These are phyloP conservation scores for Phytophthora foliorum DNA, from an alignment of 352 stramenopile genomes.

Conservation along the genomic window DNA sequence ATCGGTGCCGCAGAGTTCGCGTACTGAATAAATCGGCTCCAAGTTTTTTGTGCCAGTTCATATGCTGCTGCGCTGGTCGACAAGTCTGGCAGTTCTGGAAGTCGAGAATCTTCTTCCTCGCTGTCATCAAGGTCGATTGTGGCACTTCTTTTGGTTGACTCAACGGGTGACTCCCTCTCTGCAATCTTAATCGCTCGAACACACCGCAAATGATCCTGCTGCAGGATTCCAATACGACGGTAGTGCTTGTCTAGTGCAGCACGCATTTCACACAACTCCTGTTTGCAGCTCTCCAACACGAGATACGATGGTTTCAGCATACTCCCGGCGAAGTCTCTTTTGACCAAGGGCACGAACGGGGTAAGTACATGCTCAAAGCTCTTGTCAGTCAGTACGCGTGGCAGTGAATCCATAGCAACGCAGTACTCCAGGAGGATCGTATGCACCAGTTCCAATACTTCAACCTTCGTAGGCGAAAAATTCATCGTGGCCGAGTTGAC, in stretches of 20 bases:
- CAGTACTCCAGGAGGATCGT: slow-evolving; percentile 55
- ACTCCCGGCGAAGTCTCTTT: slow-evolving; percentile 28
- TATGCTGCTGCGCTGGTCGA: slow-evolving; percentile 45
- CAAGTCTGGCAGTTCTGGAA: slow-evolving; percentile 31
- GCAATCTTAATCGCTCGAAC: slow-evolving; percentile 43
- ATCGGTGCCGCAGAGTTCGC: slow-evolving; percentile 33
- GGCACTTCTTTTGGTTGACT: slow-evolving; percentile 2
- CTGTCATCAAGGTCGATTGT: neutral
- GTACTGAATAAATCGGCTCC: slow-evolving; percentile 52
- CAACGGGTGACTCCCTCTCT: slow-evolving; percentile 22
- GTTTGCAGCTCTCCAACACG: slow-evolving; percentile 31
- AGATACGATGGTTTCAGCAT: slow-evolving; percentile 43
- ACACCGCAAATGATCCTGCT: slow-evolving; percentile 47
- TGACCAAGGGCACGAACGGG: slow-evolving; percentile 45
- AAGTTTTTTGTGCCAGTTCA: slow-evolving; percentile 50
- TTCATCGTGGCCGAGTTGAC: slow-evolving; percentile 32
- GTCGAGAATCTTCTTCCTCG: slow-evolving; percentile 21
- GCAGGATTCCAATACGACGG: slow-evolving; percentile 39
- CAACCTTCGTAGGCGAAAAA: slow-evolving; percentile 39
- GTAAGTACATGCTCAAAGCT: slow-evolving; percentile 48
- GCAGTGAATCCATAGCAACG: slow-evolving; percentile 49
- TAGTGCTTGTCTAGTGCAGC: slow-evolving; percentile 43
- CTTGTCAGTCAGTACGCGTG: slow-evolving; percentile 40
- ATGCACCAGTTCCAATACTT: slow-evolving; percentile 58
- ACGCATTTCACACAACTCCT: slow-evolving; percentile 35